Percentiles rank a stretch among this genome's conserved stretches.
phyloP scores from a whole-genome alignment of 164 flowering plant genomes.

The Berberis thunbergii region DNA sequence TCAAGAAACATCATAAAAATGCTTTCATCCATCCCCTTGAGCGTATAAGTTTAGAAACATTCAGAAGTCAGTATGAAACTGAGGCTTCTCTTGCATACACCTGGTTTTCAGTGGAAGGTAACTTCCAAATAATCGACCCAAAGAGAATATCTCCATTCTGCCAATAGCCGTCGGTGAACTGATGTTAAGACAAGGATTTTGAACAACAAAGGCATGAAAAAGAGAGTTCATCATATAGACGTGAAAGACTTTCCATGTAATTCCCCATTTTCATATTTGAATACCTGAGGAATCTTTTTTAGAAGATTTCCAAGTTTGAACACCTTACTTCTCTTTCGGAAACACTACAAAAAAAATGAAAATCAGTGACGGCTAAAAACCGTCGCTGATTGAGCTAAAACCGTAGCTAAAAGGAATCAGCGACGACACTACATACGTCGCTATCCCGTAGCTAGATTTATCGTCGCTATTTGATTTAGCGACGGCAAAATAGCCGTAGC shows the following conservation, averaged over 20 bases:
- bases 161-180: background rate
- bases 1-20: background rate
- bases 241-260: background rate
- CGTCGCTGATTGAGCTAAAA: too few species aligned
- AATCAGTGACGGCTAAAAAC: too few species aligned
- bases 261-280: background rate
- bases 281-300: background rate
- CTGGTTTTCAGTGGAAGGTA: background rate
- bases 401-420: too few species aligned
- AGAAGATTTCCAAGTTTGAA: background rate
- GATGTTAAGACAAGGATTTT: background rate
- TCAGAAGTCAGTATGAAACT: background rate
- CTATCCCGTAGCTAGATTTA: too few species aligned
- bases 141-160: background rate
- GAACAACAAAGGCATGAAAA: background rate
- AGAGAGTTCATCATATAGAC: background rate
- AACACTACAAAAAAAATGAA: too few species aligned
- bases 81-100: background rate
- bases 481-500: too few species aligned
- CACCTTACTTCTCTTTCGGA: background rate
- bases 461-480: too few species aligned
- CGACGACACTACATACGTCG: too few species aligned
- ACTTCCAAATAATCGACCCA: background rate
- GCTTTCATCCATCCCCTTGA: background rate
- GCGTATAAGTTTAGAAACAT: background rate